phyloP scores from a whole-genome alignment of 495 filamentous ascomycete species.

The Tuber umbilicatum region DNA sequence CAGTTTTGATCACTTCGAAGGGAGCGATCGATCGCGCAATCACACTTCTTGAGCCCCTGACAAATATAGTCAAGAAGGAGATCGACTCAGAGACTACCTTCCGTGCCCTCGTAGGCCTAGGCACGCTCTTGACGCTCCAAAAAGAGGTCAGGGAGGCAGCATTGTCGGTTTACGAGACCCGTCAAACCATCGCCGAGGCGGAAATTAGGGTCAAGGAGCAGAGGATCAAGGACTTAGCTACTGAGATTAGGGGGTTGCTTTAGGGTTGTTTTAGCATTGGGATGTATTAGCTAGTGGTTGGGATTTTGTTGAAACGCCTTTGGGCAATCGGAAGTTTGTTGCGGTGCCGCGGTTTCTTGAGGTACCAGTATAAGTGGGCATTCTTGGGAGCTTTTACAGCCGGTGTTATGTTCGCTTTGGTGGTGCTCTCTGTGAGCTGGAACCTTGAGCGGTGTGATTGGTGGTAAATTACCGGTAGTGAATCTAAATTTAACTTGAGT shows the following conservation, averaged over 20 bases:
- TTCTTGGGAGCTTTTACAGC: not conserved
- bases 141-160: conserved; percentile 48
- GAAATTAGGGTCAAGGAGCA: conserved; percentile 49
- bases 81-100: conserved; percentile 77
- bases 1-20: conserved; percentile 41
- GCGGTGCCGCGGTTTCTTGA: not conserved
- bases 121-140: conserved; percentile 61
- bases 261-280: conserved; percentile 4
- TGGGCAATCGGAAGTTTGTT: not conserved
- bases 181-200: conserved; percentile 45
- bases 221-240: conserved; percentile 53
- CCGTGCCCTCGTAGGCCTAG: conserved; percentile 71
- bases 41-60: conserved; percentile 58
- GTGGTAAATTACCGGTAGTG: not conserved
- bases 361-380: not conserved
- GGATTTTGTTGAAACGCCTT: not conserved
- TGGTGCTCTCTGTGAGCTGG: not conserved
- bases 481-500: not conserved
- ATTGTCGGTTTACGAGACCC: conserved; percentile 48
- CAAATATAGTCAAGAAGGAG: conserved; percentile 55
- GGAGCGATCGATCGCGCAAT: conserved; percentile 53
- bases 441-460: not conserved
- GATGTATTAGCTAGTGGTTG: not conserved
- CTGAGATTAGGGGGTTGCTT: conserved; percentile 55
- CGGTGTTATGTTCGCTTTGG: not conserved